phyloP scores from a whole-genome alignment of 495 filamentous ascomycete genomes.

The Copromyces sp. region DNA sequence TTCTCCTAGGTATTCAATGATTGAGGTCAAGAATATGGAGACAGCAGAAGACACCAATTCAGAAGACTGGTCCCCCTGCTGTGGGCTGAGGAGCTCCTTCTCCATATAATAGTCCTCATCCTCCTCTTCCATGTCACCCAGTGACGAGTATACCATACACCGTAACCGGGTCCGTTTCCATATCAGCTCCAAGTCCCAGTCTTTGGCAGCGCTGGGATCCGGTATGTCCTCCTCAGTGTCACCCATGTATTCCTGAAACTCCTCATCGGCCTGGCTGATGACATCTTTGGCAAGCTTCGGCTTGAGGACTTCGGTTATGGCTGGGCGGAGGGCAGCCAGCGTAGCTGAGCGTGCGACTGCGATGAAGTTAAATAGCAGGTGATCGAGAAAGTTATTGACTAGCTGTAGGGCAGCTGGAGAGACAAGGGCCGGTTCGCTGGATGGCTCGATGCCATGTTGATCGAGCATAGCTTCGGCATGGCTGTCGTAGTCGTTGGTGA shows the following conservation, averaged over 20 bases:
- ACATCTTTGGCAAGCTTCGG: conserved; percentile 80
- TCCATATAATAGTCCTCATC: conserved; percentile 82
- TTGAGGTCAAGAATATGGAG: conserved; percentile 90
- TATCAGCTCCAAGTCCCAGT: conserved; percentile 76
- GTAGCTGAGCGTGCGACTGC: conserved; percentile 72
- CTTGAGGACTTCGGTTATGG: conserved; percentile 80
- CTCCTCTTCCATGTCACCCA: conserved; percentile 96
- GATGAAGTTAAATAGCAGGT: conserved; percentile 82
- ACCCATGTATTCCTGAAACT: conserved; percentile 78
- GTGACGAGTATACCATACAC: conserved; percentile 95
- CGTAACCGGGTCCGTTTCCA: conserved; percentile 89
- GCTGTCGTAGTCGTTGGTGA: conserved; percentile 76
- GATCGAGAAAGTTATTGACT: conserved; percentile 89
- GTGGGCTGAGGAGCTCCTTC: conserved; percentile 54
- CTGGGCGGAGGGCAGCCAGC: conserved; percentile 65
- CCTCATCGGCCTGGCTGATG: conserved; percentile 79
- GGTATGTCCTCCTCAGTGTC: conserved; percentile 59
- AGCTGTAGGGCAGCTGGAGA: conserved; percentile 65
- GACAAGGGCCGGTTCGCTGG: conserved; percentile 59
- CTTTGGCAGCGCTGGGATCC: conserved; percentile 39
- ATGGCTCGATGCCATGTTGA: conserved; percentile 51
- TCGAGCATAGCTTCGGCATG: conserved; percentile 56
- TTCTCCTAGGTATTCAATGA: conserved; percentile 90
- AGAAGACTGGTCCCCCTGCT: conserved; percentile 38
- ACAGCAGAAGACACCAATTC: conserved; percentile 82